These are phyloP conservation scores for Lodderomyces metapsilosis DNA, from an alignment of 1,139 yeast species.

Conservation along the genomic window DNA sequence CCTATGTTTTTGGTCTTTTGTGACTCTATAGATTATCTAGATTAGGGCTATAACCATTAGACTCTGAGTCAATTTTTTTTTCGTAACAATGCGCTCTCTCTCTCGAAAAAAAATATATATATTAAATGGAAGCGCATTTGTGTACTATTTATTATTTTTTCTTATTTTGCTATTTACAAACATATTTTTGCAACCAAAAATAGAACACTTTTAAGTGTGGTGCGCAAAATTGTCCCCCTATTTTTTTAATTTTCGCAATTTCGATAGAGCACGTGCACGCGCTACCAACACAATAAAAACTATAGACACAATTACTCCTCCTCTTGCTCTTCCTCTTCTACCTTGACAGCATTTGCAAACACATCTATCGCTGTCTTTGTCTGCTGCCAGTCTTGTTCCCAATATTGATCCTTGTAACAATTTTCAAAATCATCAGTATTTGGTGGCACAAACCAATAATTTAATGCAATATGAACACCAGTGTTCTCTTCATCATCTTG, in stretches of 20 bases:
- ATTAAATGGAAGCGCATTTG: constrained; percentile 1
- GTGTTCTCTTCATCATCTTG: constrained; percentile 12
- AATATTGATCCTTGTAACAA: constrained; percentile 49
- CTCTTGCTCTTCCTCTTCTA: not conserved
- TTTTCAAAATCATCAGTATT: constrained; percentile 25
- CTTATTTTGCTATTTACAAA: not conserved
- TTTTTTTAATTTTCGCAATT: not conserved
- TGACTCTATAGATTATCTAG: too few relatives aligned
- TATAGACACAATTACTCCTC: too few relatives aligned
- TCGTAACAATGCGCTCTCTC: not conserved
- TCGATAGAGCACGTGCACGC: not conserved
- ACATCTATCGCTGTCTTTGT: constrained; percentile 13
- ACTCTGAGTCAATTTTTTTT: not conserved
- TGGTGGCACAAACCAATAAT: constrained; percentile 76
- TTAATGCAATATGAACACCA: constrained; percentile 57
- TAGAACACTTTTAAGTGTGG: not conserved
- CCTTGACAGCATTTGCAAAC: not conserved
- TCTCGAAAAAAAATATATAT: too few relatives aligned
- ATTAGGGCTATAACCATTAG: not conserved
- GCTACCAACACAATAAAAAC: not conserved
- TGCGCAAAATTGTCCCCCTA: not conserved
- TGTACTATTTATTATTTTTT: not conserved
- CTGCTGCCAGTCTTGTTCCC: constrained; percentile 48
- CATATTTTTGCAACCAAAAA: constrained; percentile 1
- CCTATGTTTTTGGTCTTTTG: too few relatives aligned